Base-by-base conservation (phyloP, 257 asterid species). In the Henckelia pumila region DNA sequence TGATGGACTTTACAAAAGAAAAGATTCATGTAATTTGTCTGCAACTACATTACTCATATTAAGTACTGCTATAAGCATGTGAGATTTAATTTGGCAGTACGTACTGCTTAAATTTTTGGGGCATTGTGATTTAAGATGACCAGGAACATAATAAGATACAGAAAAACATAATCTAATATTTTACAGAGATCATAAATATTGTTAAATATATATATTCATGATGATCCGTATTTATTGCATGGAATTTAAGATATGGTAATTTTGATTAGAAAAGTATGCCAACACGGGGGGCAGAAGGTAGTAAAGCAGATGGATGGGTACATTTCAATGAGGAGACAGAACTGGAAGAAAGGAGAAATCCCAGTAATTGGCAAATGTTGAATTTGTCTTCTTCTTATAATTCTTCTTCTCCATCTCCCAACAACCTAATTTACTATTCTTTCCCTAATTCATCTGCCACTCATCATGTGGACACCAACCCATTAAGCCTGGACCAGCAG, bases 301-400 rank as follows among this genome's bases (percentile, higher is more conserved):
- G 81, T 75, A 86, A 88, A 80, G 80, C 78, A 75, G 84, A 80
- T 69, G 89, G 91, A 88, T 89, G 97, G 96, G 29, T 81, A 81
- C 91, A 80, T 74, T 80, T 87, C 83, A 84, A 83, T 8, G 83
- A 82, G 7, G 86, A 74, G 20, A 73, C 67, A 61, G 86, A 69
- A 70, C 72, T 26, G 62, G 88, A 77, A 69, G 79, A 81, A 52
- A 80, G 89, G 78, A 83, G 84, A 80, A 89, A 82, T 80, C 93
- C 87, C 96, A 86, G 52, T 40, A 4, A 91, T 78, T 92, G 97
- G 95, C 86, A 81, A 19, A 72, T 77, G 84, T 82, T 75, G 84
- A 81, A 81, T 64, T 76, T 82, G 75, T 85, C 88, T 37, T 71
- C 79, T 68, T 62, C 87, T 29, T 49, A 86, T 0, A 83, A 87